These are phyloP conservation scores for Phoenix dactylifera DNA, from an alignment of 176 grass and related monocot genomes.

Conservation along the genomic window DNA sequence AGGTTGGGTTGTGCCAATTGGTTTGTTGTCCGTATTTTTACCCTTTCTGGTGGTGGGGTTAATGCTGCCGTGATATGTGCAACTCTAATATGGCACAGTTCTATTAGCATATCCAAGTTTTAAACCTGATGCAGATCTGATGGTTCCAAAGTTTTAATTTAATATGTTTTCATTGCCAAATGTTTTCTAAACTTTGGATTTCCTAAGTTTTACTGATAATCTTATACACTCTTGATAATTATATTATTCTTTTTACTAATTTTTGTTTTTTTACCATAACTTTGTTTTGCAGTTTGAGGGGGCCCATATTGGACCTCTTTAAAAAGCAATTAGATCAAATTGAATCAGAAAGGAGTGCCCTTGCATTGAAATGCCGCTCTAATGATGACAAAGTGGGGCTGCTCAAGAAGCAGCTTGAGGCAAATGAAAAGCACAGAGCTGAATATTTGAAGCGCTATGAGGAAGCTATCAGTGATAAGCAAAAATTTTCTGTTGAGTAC, in stretches of 20 bases:
- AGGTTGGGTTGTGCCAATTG: no score
- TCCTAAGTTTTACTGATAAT: no score
- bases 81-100: no score
- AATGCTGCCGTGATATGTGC: no score
- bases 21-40: no score
- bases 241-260: background rate
- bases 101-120: no score
- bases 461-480: conserved; percentile 52
- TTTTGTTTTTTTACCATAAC: background rate
- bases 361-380: conserved; percentile 50
- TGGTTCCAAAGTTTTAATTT: no score
- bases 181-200: no score
- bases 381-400: conserved; percentile 65
- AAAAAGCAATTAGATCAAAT: conserved; percentile 59
- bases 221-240: no score
- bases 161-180: no score
- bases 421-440: conserved; percentile 57
- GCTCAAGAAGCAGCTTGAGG: conserved; percentile 56
- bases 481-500: conserved; percentile 51
- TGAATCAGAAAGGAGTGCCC: conserved; percentile 54
- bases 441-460: conserved; percentile 67
- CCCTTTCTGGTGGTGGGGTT: no score
- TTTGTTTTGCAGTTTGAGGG: conserved; percentile 48
- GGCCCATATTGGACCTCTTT: conserved; percentile 59
- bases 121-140: no score